Percentiles rank a stretch among this genome's conserved stretches.
These are phyloP conservation scores for Cantharellus cinnabarinus DNA, from an alignment of 768 basidiomycete species.

Conservation along the genomic window DNA sequence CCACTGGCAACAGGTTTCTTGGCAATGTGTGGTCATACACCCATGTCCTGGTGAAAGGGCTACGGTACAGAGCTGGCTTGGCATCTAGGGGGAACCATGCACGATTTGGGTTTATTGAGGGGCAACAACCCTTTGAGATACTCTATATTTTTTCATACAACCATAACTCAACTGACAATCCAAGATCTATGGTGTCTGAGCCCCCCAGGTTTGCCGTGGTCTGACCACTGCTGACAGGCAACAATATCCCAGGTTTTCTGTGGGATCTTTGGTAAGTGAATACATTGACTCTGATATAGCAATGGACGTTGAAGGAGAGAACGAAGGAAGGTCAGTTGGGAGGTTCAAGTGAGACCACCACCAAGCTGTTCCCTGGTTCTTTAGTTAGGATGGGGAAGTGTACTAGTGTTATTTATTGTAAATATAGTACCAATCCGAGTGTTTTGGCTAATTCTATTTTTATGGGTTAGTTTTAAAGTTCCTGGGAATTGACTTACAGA, in stretches of 20 bases:
- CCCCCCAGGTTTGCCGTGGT: background rate
- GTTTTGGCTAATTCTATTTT: too few relatives aligned
- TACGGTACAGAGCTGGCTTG: background rate
- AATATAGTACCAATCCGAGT: too few relatives aligned
- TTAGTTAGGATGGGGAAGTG: too few relatives aligned
- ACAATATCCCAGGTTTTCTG: background rate
- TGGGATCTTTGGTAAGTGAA: background rate
- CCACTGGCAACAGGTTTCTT: too few relatives aligned
- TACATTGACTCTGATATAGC: background rate
- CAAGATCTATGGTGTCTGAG: background rate
- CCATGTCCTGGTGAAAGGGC: background rate
- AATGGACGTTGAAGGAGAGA: too few relatives aligned
- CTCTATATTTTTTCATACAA: background rate
- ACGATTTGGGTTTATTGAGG: background rate
- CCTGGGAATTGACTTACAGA: too few relatives aligned
- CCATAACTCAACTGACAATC: background rate
- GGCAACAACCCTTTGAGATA: background rate
- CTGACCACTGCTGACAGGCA: background rate
- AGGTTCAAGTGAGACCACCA: too few relatives aligned
- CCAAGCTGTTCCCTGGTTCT: too few relatives aligned
- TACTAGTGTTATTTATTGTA: too few relatives aligned
- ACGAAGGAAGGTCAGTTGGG: too few relatives aligned
- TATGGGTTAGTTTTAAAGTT: too few relatives aligned
- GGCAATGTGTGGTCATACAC: background rate
- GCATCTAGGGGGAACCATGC: background rate